Conservation (phyloP, 176 grass and related monocot species). For the Bothriochloa decipiens region DNA sequence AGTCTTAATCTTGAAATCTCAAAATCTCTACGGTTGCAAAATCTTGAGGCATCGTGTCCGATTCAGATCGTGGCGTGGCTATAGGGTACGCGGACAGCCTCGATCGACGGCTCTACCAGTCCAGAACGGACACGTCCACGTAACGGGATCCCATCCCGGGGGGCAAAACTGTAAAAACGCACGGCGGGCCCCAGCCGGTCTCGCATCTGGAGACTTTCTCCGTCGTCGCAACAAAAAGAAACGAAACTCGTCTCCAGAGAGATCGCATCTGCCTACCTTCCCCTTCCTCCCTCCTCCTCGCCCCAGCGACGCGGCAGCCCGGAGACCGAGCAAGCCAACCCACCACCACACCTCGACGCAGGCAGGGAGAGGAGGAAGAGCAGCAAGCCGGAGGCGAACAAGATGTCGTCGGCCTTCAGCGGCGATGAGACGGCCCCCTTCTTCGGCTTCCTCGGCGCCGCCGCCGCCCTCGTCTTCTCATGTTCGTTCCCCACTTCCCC, state of each 20-base stretch:
- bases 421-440: constrained; percentile 98
- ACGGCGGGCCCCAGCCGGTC: neutral
- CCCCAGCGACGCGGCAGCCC: constrained; percentile 24
- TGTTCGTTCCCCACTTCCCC: constrained; percentile 48
- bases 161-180: constrained; percentile 5
- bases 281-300: neutral
- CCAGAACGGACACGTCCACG: too few relatives aligned
- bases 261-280: constrained; percentile 33
- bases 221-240: constrained; percentile 19
- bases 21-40: too few relatives aligned
- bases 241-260: constrained; percentile 6
- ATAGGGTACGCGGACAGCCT: too few relatives aligned
- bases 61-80: too few relatives aligned
- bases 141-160: neutral
- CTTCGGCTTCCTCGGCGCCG: constrained; percentile 99
- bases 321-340: constrained; percentile 17
- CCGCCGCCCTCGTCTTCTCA: constrained; percentile 93
- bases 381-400: neutral
- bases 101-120: too few relatives aligned
- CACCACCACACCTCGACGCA: neutral
- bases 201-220: constrained; percentile 30
- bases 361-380: neutral
- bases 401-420: constrained; percentile 86
- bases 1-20: too few relatives aligned
- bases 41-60: too few relatives aligned